Evolutionary conservation across 108 stramenopile genomes (phyloP).

Genomic region (Cylindrotheca closterium): DNA sequence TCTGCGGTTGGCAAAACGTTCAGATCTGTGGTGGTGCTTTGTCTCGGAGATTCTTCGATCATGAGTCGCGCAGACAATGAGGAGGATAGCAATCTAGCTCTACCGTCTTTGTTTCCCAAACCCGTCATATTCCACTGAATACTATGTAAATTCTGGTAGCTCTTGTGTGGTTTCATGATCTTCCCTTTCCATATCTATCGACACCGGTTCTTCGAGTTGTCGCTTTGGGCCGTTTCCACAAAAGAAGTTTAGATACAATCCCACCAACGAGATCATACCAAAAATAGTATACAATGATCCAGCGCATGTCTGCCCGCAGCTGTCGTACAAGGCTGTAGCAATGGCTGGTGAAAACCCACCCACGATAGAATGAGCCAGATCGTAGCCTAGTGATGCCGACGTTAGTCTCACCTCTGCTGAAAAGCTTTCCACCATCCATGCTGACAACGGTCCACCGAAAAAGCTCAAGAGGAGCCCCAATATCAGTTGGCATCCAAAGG

Average conservation of each 20-base stretch:
- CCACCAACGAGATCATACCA: slow-evolving; percentile 24
- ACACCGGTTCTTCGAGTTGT: not conserved
- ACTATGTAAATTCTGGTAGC: slow-evolving; percentile 13
- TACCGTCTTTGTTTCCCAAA: not conserved
- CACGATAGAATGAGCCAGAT: slow-evolving; percentile 59
- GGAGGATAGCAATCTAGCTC: not conserved
- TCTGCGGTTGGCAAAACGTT: too few species aligned
- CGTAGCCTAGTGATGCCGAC: slow-evolving; percentile 60
- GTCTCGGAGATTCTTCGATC: not conserved
- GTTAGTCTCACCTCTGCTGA: slow-evolving; percentile 53
- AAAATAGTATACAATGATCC: slow-evolving; percentile 57
- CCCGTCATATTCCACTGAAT: not conserved
- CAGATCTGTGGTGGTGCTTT: too few species aligned
- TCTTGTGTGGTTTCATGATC: not conserved
- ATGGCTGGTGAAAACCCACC: slow-evolving; percentile 60
- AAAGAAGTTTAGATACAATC: slow-evolving; percentile 24
- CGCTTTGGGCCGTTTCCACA: slow-evolving; percentile 18
- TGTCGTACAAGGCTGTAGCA: slow-evolving; percentile 52
- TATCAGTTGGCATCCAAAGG: slow-evolving; percentile 51
- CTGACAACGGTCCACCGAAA: slow-evolving; percentile 60
- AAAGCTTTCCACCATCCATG: slow-evolving; percentile 71
- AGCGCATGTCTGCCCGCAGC: slow-evolving; percentile 38
- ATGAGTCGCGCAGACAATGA: not conserved
- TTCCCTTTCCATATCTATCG: slow-evolving; percentile 2
- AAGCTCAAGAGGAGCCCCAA: slow-evolving; percentile 55